A percentile compares a stretch with the other conserved stretches of the same genome.
Conservation (phyloP, 2,329 filamentous ascomycete species). For the Nectriaceae sp. region DNA sequence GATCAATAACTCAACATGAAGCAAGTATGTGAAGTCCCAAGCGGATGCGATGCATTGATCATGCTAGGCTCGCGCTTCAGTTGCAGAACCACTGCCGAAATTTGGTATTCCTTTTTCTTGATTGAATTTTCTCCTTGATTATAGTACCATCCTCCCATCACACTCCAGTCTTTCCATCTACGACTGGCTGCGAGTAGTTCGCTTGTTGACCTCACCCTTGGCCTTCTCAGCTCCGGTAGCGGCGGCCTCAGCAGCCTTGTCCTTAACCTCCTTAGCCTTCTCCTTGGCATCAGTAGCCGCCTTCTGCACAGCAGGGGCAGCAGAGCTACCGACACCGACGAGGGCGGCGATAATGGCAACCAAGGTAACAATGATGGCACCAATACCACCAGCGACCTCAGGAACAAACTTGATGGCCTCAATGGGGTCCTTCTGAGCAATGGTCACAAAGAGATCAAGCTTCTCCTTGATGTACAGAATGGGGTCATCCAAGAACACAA, state of each 20-base stretch:
- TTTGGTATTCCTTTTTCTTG: conserved; percentile 19
- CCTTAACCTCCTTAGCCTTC: conserved; percentile 71
- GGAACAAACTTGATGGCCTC: conserved; percentile 87
- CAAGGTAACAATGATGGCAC: conserved; percentile 68
- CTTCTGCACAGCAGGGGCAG: conserved; percentile 74
- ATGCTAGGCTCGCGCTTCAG: conserved; percentile 13
- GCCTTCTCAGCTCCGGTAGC: conserved; percentile 68
- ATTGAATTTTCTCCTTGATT: conserved; percentile 5
- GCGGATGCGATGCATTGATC: conserved; percentile 6
- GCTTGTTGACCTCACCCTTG: conserved; percentile 72
- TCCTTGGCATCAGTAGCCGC: conserved; percentile 64
- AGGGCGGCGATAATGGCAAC: conserved; percentile 70
- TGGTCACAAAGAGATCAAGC: conserved; percentile 83
- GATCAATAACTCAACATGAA: conserved; percentile 7
- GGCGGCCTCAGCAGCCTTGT: conserved; percentile 63
- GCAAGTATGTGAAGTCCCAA: conserved; percentile 8
- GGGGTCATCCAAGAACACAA: conserved; percentile 90
- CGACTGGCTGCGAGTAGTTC: conserved; percentile 58
- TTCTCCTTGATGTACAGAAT: conserved; percentile 89
- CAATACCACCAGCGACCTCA: conserved; percentile 83
- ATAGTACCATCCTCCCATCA: neutral
- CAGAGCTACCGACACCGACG: conserved; percentile 64
- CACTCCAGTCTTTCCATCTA: conserved; percentile 32
- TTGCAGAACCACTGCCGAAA: conserved; percentile 22
- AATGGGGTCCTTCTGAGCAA: conserved; percentile 79